Percentiles rank a stretch among this genome's conserved stretches.
Evolutionary conservation across 2,329 filamentous ascomycete genomes (phyloP).

Genomic region (Gyromitra esculenta): DNA sequence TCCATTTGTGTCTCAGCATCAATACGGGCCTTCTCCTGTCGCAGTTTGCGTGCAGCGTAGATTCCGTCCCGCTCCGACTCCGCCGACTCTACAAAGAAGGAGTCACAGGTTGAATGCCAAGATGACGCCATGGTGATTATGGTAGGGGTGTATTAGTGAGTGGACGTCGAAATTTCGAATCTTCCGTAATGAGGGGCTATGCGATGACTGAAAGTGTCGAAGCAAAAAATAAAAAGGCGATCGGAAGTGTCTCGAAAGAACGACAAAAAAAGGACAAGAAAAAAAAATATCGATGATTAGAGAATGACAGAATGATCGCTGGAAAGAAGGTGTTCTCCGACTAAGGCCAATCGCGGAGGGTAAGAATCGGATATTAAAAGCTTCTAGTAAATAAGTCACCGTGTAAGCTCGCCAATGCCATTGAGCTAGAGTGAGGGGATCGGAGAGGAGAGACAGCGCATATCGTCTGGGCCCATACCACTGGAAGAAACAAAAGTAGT

Average conservation of each 20-base stretch:
- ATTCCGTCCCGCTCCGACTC: constrained; percentile 65
- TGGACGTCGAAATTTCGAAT: constrained; percentile 59
- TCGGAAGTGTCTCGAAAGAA: constrained; percentile 54
- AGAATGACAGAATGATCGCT: constrained; percentile 52
- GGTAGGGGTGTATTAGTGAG: constrained; percentile 61
- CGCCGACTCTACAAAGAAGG: constrained; percentile 73
- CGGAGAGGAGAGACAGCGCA: constrained; percentile 44
- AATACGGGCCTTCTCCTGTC: constrained; percentile 64
- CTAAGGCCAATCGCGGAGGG: constrained; percentile 47
- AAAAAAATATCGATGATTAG: constrained; percentile 45
- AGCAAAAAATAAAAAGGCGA: constrained; percentile 58
- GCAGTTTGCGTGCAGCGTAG: constrained; percentile 56
- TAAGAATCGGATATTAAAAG: constrained; percentile 53
- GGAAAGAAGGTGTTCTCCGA: constrained; percentile 49
- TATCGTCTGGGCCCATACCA: constrained; percentile 50
- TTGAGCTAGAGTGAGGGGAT: constrained; percentile 48
- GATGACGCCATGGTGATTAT: constrained; percentile 67
- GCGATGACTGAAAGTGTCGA: constrained; percentile 59
- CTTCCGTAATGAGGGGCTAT: constrained; percentile 58
- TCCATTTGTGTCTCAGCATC: constrained; percentile 83
- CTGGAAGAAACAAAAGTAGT: constrained; percentile 49
- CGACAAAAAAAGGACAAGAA: constrained; percentile 51
- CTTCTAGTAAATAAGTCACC: constrained; percentile 36
- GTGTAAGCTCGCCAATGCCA: constrained; percentile 51
- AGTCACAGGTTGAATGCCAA: constrained; percentile 72